Conservation (phyloP, 306 rosid species). For the Cyamopsis tetragonoloba region DNA sequence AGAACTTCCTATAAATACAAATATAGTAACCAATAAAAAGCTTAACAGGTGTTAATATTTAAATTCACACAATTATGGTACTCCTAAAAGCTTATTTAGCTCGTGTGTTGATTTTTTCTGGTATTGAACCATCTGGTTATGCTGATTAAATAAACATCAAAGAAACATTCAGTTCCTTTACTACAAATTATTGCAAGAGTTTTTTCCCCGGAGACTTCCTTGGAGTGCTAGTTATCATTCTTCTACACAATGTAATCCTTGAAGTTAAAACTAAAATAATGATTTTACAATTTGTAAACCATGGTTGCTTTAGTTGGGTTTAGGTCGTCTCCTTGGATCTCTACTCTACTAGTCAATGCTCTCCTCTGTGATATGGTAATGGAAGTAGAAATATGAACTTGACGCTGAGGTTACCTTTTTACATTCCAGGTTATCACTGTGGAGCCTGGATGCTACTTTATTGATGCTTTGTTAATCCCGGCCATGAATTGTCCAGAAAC, state of each 20-base stretch:
- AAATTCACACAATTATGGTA: neutral
- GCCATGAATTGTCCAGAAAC: slow-evolving; percentile 59
- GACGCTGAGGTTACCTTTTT: slow-evolving; percentile 14
- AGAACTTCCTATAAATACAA: neutral
- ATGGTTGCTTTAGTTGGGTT: slow-evolving; percentile 14
- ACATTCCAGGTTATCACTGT: slow-evolving; percentile 76
- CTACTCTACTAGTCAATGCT: neutral
- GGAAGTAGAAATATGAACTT: slow-evolving; percentile 17
- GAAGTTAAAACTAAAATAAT: slow-evolving; percentile 13
- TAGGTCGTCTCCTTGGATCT: neutral
- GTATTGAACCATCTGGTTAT: slow-evolving; percentile 17
- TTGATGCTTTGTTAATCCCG: slow-evolving; percentile 72
- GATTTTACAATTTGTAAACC: slow-evolving; percentile 1
- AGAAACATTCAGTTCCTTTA: no score
- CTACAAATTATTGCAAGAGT: neutral
- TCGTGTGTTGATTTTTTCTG: neutral
- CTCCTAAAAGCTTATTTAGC: neutral
- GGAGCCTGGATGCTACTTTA: slow-evolving; percentile 96
- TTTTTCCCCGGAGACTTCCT: neutral
- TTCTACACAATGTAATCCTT: neutral
- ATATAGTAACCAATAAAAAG: neutral
- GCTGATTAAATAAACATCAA: no score
- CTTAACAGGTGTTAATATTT: neutral
- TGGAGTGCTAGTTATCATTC: neutral
- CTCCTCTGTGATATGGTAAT: slow-evolving; percentile 5